Base-by-base conservation (phyloP, 1,284 basidiomycete genomes). In the Ganoderma lucidum region DNA sequence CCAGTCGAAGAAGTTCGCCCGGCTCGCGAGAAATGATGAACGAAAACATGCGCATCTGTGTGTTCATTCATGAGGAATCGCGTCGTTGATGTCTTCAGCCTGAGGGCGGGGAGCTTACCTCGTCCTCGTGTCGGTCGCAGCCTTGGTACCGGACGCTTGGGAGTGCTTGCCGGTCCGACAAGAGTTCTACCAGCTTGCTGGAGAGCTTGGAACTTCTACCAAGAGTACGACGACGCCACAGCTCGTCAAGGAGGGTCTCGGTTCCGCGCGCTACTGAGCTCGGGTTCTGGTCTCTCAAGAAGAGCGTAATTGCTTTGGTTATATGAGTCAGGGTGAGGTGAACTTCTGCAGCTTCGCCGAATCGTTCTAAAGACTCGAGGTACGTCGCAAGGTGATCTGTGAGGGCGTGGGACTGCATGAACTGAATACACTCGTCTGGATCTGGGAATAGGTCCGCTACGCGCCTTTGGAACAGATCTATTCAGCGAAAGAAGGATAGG, bases 301-400 rank as follows among this genome's bases (percentile, higher is more conserved):
- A 79, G 2, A 85, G 75, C 9, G 72, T 72, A 51, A 89, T 84
- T 0, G 87, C 90, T 23, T 86, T 80, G 1, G 84, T 44, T 3
- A 75, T 77, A 2, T 83, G 80, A n/a, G 28, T 87, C 87, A 75
- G 84, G 1, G 75, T 75, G 4, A 87, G 74, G 71, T 89, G 84
- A 30, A 90, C 75, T n/a, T 87, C 81, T 0, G 88, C 90, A 0
- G 90, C 90, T 45, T 90, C 86, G 0, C 73, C 64, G 56, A 78
- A 80, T 70, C 81, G 79, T 8, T 82, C 84, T 9, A 82, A 78
- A 6, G 79, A 75, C 62, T 84, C 81, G 23, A 90, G 80, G 6
- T 90, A 74, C 0, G 77, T 75, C 0, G 84, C 85, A 28, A 80
- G 83, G 17, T 85, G 83, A 28, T 83, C 72, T 68, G 87, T 85